Evolutionary conservation across 73 alveolate species (phyloP).

Genomic region (Stentor coeruleus): DNA sequence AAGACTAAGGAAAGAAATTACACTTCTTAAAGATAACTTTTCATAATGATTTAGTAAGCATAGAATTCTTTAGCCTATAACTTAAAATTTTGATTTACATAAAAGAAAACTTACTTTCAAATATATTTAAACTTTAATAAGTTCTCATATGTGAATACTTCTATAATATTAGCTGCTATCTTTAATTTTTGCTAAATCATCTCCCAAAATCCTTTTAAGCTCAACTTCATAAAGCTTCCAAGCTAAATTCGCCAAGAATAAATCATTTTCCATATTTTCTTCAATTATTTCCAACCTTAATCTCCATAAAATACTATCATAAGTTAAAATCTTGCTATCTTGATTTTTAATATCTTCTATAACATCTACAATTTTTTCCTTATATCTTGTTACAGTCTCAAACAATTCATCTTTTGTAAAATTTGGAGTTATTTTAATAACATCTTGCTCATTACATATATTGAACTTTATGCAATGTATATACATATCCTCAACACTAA

Average conservation of each 20-base stretch:
- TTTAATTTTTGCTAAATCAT: no score
- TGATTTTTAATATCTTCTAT: background rate
- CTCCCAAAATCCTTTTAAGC: no score
- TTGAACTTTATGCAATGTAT: background rate
- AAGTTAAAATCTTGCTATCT: background rate
- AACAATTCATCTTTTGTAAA: background rate
- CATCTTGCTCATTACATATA: background rate
- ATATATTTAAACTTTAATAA: no score
- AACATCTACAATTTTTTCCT: background rate
- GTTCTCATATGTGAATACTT: no score
- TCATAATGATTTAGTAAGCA: no score
- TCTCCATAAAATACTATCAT: background rate
- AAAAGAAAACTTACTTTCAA: no score
- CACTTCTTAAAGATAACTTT: no score
- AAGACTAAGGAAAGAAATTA: no score
- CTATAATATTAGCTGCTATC: no score
- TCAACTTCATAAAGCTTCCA: conserved; percentile 20
- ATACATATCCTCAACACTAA: background rate
- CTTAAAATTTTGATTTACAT: no score
- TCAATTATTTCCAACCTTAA: background rate
- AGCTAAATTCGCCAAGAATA: background rate
- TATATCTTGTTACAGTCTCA: background rate
- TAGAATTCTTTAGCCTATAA: no score
- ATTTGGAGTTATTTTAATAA: background rate
- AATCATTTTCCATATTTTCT: background rate